These are phyloP conservation scores for Ganoderma resinaceum DNA, from an alignment of 1,284 basidiomycete species.

Conservation along the genomic window DNA sequence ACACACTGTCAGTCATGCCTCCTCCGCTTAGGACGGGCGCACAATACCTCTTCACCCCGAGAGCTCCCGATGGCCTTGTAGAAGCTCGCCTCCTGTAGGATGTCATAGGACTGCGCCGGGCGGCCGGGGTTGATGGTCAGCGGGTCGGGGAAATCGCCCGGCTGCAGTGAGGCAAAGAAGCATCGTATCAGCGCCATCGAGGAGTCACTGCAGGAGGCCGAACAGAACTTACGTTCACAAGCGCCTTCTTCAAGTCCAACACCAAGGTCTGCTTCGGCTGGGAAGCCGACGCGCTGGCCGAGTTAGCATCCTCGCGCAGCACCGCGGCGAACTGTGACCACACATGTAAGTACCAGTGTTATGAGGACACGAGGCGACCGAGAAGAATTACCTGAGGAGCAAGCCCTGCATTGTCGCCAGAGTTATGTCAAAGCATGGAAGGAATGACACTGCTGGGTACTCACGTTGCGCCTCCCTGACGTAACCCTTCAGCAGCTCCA, in stretches of 20 bases:
- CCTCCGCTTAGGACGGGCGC: not conserved
- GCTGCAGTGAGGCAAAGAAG: constrained; percentile 25
- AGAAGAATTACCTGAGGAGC: constrained; percentile 5
- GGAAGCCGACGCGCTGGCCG: constrained; percentile 41
- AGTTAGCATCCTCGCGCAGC: constrained; percentile 48
- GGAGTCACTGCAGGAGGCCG: not conserved
- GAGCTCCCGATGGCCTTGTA: constrained; percentile 50
- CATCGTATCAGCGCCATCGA: not conserved
- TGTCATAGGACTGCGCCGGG: constrained; percentile 44
- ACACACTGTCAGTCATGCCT: not conserved
- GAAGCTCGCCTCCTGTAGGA: constrained; percentile 53
- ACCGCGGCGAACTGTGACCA: constrained; percentile 49
- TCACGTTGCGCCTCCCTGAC: constrained; percentile 60
- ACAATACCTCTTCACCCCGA: constrained; percentile 43
- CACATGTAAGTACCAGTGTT: constrained; percentile 19
- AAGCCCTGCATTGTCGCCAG: not conserved
- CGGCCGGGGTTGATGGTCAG: constrained; percentile 48
- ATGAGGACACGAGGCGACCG: not conserved
- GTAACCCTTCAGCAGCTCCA: constrained; percentile 54
- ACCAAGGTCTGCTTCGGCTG: constrained; percentile 52
- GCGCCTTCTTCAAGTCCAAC: constrained; percentile 56
- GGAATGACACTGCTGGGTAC: constrained; percentile 28
- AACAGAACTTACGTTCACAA: constrained; percentile 49
- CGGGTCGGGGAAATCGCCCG: constrained; percentile 54
- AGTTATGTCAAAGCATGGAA: not conserved